These are phyloP conservation scores for Acorus gramineus DNA, from an alignment of 106 monocot genomes.

Conservation along the genomic window DNA sequence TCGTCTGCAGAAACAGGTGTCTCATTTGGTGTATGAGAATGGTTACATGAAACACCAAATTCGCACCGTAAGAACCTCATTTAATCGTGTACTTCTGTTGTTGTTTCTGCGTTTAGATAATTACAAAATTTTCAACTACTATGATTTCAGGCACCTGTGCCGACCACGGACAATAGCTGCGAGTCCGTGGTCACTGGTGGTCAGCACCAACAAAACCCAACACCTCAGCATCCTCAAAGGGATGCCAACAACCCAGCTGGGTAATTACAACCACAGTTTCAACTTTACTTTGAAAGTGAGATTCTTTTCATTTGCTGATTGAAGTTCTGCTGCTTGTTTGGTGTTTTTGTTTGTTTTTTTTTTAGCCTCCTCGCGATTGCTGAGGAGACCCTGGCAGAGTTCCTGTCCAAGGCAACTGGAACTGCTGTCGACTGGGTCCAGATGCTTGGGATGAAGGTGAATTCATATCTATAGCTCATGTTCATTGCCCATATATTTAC, in stretches of 20 bases:
- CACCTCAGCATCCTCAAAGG: conserved; percentile 59
- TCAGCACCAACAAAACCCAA: conserved; percentile 77
- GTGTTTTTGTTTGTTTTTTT: no score
- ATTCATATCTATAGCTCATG: no score
- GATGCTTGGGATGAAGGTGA: conserved; percentile 88
- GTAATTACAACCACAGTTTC: conserved; percentile 26
- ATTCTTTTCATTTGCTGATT: neutral
- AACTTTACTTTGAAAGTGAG: neutral
- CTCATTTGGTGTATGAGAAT: conserved; percentile 79
- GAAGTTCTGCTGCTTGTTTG: neutral
- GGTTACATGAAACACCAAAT: conserved; percentile 75
- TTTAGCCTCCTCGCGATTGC: conserved; percentile 69
- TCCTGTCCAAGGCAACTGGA: conserved; percentile 74
- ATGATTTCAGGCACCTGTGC: conserved; percentile 37
- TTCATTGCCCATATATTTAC: neutral
- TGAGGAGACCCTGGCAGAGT: conserved; percentile 80
- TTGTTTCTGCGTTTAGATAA: neutral
- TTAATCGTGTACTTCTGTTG: neutral
- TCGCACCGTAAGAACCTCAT: conserved; percentile 37
- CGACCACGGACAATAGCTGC: conserved; percentile 69
- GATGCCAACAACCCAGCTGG: conserved; percentile 87
- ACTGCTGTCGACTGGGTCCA: conserved; percentile 85
- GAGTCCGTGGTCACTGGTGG: conserved; percentile 85
- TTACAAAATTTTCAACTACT: neutral
- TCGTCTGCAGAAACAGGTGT: conserved; percentile 86